phyloP scores from a whole-genome alignment of 352 stramenopile species.

The Phytopythium boreale region DNA sequence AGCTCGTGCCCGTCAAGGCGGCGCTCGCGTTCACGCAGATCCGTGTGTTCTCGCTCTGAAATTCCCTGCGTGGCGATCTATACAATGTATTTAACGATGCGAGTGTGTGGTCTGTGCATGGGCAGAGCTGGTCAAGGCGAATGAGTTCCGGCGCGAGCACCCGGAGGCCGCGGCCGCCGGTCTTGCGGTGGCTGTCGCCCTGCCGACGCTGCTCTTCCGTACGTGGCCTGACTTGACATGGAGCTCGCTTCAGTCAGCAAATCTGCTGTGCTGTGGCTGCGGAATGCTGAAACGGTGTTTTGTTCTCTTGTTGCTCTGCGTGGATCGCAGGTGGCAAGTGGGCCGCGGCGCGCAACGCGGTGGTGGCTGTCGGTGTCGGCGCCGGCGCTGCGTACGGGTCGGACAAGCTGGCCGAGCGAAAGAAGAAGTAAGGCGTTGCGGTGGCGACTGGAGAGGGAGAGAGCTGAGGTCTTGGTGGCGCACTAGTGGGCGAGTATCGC shows the following conservation, averaged over 20 bases:
- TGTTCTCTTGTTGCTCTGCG: neutral
- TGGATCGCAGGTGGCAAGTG: slow-evolving; percentile 51
- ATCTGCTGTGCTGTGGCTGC: neutral
- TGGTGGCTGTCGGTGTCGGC: slow-evolving; percentile 54
- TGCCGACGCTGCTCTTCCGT: slow-evolving; percentile 67
- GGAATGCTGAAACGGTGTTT: neutral
- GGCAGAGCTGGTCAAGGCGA: slow-evolving; percentile 67
- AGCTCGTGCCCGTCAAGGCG: slow-evolving; percentile 60
- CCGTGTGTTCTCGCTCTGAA: slow-evolving; percentile 31
- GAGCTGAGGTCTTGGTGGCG: neutral
- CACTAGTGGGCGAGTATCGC: neutral
- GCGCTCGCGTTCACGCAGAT: slow-evolving; percentile 37
- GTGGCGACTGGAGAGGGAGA: neutral
- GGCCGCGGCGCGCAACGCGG: slow-evolving; percentile 54
- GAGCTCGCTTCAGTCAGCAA: neutral
- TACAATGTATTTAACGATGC: neutral
- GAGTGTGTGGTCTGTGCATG: neutral
- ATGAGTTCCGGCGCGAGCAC: slow-evolving; percentile 73
- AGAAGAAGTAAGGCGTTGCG: slow-evolving; percentile 26
- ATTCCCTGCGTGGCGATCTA: neutral
- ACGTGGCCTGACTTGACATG: slow-evolving; percentile 18
- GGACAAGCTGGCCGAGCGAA: slow-evolving; percentile 59
- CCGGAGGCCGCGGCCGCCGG: slow-evolving; percentile 56
- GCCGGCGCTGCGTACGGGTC: slow-evolving; percentile 53
- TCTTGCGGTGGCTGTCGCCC: slow-evolving; percentile 50